Evolutionary conservation across 441 rosid species (phyloP).

Genomic region (Macaranga tanarius): DNA sequence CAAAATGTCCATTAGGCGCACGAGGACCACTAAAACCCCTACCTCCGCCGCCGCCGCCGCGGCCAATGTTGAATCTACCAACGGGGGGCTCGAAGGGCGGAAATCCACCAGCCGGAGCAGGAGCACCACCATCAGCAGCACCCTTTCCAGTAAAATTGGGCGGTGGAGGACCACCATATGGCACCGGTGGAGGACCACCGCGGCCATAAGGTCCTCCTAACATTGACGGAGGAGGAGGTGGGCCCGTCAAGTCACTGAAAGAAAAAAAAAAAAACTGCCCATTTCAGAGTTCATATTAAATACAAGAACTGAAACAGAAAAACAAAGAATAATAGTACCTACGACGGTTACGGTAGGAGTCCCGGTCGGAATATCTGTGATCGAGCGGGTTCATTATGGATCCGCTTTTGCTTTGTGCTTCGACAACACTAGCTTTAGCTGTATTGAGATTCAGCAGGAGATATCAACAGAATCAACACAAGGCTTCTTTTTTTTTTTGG

Average conservation of each 20-base stretch:
- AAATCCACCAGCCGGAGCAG: conserved; percentile 33
- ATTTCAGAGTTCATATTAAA: background rate
- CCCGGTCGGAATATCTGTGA: conserved; percentile 71
- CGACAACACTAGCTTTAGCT: no score
- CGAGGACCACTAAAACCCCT: conserved; percentile 16
- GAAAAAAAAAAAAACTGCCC: background rate
- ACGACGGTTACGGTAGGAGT: conserved; percentile 80
- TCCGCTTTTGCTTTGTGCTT: background rate
- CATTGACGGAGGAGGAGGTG: conserved; percentile 38
- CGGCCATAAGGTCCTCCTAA: conserved; percentile 43
- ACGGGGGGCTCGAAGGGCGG: conserved; percentile 52
- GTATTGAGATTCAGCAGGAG: no score
- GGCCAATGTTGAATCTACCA: conserved; percentile 39
- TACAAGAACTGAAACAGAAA: background rate
- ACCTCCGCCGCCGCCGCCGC: conserved; percentile 29
- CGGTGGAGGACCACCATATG: conserved; percentile 49
- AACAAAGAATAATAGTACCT: conserved; percentile 39
- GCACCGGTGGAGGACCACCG: conserved; percentile 31
- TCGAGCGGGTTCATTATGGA: conserved; percentile 61
- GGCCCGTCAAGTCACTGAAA: conserved; percentile 57
- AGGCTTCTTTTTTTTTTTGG: no score
- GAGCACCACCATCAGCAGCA: background rate
- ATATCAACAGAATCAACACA: no score
- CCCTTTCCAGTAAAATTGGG: conserved; percentile 44
- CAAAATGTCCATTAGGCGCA: conserved; percentile 14